Base-by-base conservation (phyloP, 2,329 filamentous ascomycete genomes). In the Aspergillus sp. region DNA sequence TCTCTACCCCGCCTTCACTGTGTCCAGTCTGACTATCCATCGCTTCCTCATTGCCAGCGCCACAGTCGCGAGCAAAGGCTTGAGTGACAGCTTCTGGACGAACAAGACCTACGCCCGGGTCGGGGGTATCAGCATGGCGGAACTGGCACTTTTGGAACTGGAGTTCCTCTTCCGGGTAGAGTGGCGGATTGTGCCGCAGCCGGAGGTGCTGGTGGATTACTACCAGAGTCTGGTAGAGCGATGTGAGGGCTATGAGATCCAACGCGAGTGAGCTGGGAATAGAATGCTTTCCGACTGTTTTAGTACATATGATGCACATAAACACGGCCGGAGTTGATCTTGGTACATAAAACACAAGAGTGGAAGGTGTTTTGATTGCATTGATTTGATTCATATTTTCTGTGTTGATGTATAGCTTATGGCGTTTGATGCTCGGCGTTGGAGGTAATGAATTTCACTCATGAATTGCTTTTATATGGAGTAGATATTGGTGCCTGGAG, bases 71-170 rank as follows among this genome's bases (percentile, higher is more conserved):
- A 91, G 92, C 52, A 99, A 99, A 72, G 94, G 94, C 1, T 81
- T 99, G 11, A 97, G 91, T 29, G 94, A 99, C 71, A 91, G 89
- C 25, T 99, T 99, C 70, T 97, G 94, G 91, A 97, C 96, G 57
- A 99, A 99, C 73, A 90, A 90, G 23, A 96, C 93, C 1, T 99
- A 99, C 69, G 92, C 94, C 34, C 83, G 91, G 50, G 92, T 99
- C 0, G 94, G 94, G 4, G 94, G 94, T 57, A 91, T 99, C 46
- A 91, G 90, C 60, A 81, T 97, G 34, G 86, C 88, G 45, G 94
- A 99, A 72, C 76, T 99, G 58, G 95, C 94, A 53, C 78, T 97
- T 52, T 78, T 99, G 9, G 94, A 99, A 71, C 80, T 99, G 25
- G 94, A 99, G 65, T 96, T 99, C 61, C 76, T 99, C 29, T 91